phyloP scores from a whole-genome alignment of 306 rosid species.

The Begonia fuchsioides region DNA sequence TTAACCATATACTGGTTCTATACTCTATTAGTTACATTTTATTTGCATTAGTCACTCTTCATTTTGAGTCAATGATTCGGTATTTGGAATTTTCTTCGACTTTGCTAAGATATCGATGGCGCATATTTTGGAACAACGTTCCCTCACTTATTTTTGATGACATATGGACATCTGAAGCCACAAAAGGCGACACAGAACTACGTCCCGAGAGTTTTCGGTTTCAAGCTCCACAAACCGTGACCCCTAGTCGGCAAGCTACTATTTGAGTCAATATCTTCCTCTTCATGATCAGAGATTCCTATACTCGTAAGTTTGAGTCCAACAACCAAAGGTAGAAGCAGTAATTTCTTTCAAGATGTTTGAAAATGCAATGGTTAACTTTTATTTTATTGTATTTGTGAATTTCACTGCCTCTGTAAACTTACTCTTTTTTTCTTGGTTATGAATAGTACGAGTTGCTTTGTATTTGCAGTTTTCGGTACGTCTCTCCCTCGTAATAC shows the following conservation, averaged over 20 bases:
- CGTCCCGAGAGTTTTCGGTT: slow-evolving; percentile 75
- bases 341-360: slow-evolving; percentile 13
- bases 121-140: too few species aligned
- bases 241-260: slow-evolving; percentile 8
- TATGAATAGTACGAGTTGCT: slow-evolving; percentile 7
- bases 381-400: slow-evolving; percentile 17
- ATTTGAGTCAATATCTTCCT: slow-evolving; percentile 13
- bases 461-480: too few species aligned
- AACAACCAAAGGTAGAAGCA: slow-evolving; percentile 16
- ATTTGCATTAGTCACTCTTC: too few species aligned
- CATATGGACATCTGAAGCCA: too few species aligned
- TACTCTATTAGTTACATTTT: not conserved
- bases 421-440: slow-evolving; percentile 9
- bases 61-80: not conserved
- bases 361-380: slow-evolving; percentile 15
- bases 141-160: too few species aligned
- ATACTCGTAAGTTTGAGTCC: slow-evolving; percentile 1
- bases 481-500: too few species aligned
- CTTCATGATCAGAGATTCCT: too few species aligned
- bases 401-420: slow-evolving; percentile 31
- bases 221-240: slow-evolving; percentile 70
- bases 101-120: slow-evolving; percentile 56
- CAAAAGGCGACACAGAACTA: slow-evolving; percentile 48
- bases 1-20: too few species aligned
- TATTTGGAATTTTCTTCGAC: slow-evolving; percentile 24